Base-by-base conservation (phyloP, 202 grass and related monocot genomes). In the Carex sylvatica region DNA sequence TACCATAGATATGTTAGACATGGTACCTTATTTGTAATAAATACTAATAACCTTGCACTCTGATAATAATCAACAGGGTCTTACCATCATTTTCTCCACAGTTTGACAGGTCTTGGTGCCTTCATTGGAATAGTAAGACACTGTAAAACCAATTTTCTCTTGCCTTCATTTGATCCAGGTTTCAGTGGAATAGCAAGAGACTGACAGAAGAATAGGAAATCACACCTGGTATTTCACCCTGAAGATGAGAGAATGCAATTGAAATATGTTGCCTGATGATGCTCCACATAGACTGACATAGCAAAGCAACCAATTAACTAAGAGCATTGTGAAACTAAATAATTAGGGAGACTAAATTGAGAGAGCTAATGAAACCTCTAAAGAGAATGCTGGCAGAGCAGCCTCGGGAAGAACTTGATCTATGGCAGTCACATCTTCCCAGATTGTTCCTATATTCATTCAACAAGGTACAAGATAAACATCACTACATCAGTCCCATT, bases 371-470 rank as follows among this genome's bases (percentile, higher is more conserved):
- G 33, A 87, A 84, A 99, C 96, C 96, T 99, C 93, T 71, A 99
- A 86, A 67, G 93, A 96, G 84, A 92, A 93, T 83, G 89, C 96
- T 62, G 93, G 96, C 42, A 99, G 88, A 40, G 93, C 96, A 79
- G 96, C 96, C 83, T 99, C 96, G 30, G 93, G 81, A 89, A 99
- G 86, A 84, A 99, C 92, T 87, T 96, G 88, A 77, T 99, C 91
- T 4, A 99, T 83, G 49, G 88, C 30, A 0, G 19, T 87, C 65
- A 91, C 89, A 53, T 96, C 96, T 83, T 99, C 91, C 91, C 93
- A 96, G 66, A 96, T 87, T 58, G 67, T 72, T 74, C 93, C 96
- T 99, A 80, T 60, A 82, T 79, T 63, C 72, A 82, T 79, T 63
- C 70, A 88, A 84, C 0, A 38, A 71, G 44, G 38, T 86, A 54